These are phyloP conservation scores for Blakeslea trispora DNA, from an alignment of 371 early-diverging fungal genomes.

Conservation along the genomic window DNA sequence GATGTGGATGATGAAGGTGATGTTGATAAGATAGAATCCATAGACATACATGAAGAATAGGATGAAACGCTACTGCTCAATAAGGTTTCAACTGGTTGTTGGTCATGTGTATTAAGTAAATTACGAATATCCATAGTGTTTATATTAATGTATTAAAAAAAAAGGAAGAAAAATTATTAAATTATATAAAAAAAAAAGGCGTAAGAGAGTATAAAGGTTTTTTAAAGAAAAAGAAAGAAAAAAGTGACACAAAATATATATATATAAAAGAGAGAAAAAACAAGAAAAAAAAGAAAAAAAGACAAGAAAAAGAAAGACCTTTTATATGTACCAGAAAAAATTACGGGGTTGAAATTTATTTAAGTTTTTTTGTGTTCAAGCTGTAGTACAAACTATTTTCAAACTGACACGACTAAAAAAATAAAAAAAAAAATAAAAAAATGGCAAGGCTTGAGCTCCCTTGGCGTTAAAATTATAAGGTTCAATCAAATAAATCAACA, in stretches of 20 bases:
- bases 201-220: slow-evolving; percentile 12
- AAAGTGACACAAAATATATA: neutral
- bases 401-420: neutral
- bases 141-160: slow-evolving; percentile 13
- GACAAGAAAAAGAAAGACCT: neutral
- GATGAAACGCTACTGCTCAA: slow-evolving; percentile 19
- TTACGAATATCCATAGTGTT: slow-evolving; percentile 49
- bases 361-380: neutral
- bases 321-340: neutral
- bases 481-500: too few species aligned
- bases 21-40: slow-evolving; percentile 8
- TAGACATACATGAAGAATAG: slow-evolving; percentile 18
- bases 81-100: slow-evolving; percentile 15
- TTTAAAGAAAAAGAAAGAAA: slow-evolving; percentile 1
- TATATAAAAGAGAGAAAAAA: slow-evolving; percentile 7
- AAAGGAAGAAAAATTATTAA: neutral
- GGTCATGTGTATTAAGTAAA: slow-evolving; percentile 41
- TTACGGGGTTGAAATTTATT: neutral
- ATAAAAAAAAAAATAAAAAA: neutral
- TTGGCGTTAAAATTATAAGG: too few species aligned
- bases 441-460: too few species aligned
- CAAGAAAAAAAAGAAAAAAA: slow-evolving; percentile 14
- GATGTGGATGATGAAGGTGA: neutral
- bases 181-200: slow-evolving; percentile 14
- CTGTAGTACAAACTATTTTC: neutral